Percentiles rank a stretch among this genome's conserved stretches.
These are phyloP conservation scores for Annona squamosa DNA, from an alignment of 164 flowering plant genomes.

Conservation along the genomic window DNA sequence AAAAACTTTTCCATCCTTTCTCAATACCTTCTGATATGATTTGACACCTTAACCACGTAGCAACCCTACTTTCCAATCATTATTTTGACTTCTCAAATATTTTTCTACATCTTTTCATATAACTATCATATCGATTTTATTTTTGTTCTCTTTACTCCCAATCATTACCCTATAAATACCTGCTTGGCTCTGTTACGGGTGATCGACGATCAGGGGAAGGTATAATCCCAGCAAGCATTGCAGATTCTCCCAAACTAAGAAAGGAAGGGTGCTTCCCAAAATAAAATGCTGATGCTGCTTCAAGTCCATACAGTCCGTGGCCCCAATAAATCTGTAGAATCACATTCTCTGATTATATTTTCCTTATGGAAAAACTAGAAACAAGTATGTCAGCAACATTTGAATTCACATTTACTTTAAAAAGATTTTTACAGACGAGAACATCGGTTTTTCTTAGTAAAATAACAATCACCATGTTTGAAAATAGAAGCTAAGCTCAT, in stretches of 20 bases:
- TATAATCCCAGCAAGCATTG: constrained; percentile 43
- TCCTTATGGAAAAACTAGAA: neutral
- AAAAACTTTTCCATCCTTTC: too few relatives aligned
- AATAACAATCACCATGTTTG: too few relatives aligned
- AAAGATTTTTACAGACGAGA: neutral
- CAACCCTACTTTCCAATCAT: too few relatives aligned
- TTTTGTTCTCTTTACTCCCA: too few relatives aligned
- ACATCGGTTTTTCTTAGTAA: neutral
- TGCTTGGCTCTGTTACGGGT: constrained; percentile 34
- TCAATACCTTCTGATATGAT: too few relatives aligned
- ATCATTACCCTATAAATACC: constrained; percentile 15
- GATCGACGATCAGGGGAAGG: constrained; percentile 47
- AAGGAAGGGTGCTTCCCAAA: constrained; percentile 39
- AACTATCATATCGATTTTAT: too few relatives aligned
- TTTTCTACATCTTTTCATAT: too few relatives aligned
- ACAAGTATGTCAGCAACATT: neutral
- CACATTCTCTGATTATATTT: constrained; percentile 5
- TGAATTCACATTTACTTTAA: neutral
- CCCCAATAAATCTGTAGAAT: constrained; percentile 42
- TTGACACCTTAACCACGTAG: too few relatives aligned
- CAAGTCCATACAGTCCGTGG: constrained; percentile 43
- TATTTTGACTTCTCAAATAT: too few relatives aligned
- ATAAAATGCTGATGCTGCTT: constrained; percentile 39
- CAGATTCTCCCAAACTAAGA: constrained; percentile 40
- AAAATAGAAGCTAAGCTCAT: too few relatives aligned